phyloP scores from a whole-genome alignment of 768 basidiomycete species.

The Kwoniella heveanensis region DNA sequence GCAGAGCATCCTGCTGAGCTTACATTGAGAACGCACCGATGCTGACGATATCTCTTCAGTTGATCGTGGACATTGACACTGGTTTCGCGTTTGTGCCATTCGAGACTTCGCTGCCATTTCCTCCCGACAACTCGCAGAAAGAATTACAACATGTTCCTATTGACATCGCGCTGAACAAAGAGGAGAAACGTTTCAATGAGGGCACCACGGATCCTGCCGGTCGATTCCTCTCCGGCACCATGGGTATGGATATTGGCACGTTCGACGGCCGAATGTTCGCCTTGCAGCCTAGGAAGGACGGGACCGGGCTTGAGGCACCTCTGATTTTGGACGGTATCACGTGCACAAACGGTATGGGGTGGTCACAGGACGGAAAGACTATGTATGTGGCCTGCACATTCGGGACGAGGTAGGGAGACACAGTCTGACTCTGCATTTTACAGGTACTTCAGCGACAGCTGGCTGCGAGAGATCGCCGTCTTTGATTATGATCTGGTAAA shows the following conservation, averaged over 20 bases:
- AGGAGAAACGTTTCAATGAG: conserved; percentile 18
- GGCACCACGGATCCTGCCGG: conserved; percentile 18
- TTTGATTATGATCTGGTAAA: conserved; percentile 23
- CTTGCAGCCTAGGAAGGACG: not conserved
- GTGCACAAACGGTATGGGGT: conserved; percentile 23
- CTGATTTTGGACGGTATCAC: conserved; percentile 13
- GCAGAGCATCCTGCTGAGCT: not conserved
- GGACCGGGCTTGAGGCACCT: conserved; percentile 1
- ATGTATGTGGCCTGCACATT: conserved; percentile 16
- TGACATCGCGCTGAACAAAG: not conserved
- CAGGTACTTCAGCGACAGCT: conserved; percentile 25
- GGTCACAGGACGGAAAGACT: conserved; percentile 13
- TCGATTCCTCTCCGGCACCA: conserved; percentile 12
- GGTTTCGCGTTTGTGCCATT: conserved; percentile 17
- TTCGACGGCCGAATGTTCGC: conserved; percentile 12
- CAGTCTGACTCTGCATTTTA: not conserved
- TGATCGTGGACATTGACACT: conserved; percentile 11
- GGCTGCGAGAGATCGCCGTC: conserved; percentile 9
- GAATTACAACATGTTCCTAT: not conserved
- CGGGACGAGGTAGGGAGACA: too few relatives aligned
- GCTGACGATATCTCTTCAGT: too few relatives aligned
- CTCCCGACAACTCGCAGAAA: conserved; percentile 5
- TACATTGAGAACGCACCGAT: not conserved
- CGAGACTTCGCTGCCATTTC: conserved; percentile 20
- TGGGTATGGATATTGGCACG: conserved; percentile 4